phyloP scores from a whole-genome alignment of 192 early-diverging fungal genomes.

The Pecoramyces ruminantium region DNA sequence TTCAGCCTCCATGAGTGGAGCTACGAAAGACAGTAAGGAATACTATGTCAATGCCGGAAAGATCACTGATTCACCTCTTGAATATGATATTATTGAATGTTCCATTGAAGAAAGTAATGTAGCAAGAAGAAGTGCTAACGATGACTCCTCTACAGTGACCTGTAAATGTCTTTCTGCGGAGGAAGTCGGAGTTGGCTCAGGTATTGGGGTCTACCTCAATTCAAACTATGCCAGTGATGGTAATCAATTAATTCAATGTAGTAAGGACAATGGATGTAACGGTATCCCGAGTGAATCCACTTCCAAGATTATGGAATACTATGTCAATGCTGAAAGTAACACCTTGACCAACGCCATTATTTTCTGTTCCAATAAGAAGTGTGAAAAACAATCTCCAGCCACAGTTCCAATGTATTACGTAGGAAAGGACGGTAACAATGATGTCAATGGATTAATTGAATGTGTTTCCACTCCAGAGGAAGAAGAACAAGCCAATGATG shows the following conservation, averaged over 20 bases:
- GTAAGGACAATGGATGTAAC: neutral
- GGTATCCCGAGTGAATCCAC: neutral
- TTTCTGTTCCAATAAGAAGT: neutral
- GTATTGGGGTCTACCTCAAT: neutral
- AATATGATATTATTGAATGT: no score
- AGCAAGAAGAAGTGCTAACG: no score
- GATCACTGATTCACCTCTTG: no score
- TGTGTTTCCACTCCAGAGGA: no score
- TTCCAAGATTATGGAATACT: neutral
- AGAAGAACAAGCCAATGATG: no score
- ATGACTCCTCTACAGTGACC: no score
- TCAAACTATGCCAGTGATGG: neutral
- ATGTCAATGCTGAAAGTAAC: neutral
- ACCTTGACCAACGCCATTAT: neutral
- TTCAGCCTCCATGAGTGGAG: no score
- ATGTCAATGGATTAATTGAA: neutral
- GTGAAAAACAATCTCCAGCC: neutral
- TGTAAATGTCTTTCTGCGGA: no score
- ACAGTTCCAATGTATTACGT: neutral
- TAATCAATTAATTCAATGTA: neutral
- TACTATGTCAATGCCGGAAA: no score
- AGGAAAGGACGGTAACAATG: neutral
- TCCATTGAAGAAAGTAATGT: no score
- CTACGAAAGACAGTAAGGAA: no score
- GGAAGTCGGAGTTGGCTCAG: no score